Percentiles rank a stretch among this genome's conserved stretches.
Conservation (phyloP, 495 filamentous ascomycete species). For the Trichoderma erinaceum region DNA sequence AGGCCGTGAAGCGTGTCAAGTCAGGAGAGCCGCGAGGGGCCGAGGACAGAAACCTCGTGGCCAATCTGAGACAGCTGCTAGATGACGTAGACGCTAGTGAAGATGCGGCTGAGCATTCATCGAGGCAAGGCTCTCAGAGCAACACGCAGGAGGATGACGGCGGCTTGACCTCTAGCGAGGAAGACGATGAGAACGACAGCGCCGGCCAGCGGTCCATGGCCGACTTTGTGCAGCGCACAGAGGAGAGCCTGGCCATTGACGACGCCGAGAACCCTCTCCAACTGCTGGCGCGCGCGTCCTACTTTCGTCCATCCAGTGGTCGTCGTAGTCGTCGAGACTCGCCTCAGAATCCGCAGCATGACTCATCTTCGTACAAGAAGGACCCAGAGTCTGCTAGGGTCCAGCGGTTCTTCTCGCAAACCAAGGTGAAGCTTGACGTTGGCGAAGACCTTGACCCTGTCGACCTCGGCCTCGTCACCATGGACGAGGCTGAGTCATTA, state of each 20-base stretch:
- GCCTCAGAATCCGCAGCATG: conserved; percentile 23
- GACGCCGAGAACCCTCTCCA: conserved; percentile 71
- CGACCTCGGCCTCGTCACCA: conserved; percentile 56
- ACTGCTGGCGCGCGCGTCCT: conserved; percentile 62
- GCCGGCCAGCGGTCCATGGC: conserved; percentile 24
- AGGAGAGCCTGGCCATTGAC: conserved; percentile 50
- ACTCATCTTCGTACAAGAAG: conserved; percentile 1
- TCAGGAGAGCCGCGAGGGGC: conserved; percentile 36
- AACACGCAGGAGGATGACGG: conserved; percentile 16
- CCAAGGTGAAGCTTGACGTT: conserved; percentile 53
- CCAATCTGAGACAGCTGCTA: conserved; percentile 51
- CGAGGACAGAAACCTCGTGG: conserved; percentile 50
- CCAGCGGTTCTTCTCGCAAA: conserved; percentile 53
- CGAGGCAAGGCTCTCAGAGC: conserved; percentile 26
- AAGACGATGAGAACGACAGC: conserved; percentile 23
- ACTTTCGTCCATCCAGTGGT: conserved; percentile 46
- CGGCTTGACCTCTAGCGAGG: conserved; percentile 13
- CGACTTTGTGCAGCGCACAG: conserved; percentile 27
- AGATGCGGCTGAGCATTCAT: conserved; percentile 20
- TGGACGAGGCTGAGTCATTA: conserved; percentile 54
- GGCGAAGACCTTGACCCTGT: conserved; percentile 61
- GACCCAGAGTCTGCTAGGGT: background rate
- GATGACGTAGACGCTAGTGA: conserved; percentile 22
- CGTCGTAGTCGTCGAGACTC: conserved; percentile 11
- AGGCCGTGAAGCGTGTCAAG: conserved; percentile 60